Base-by-base conservation (phyloP, 768 basidiomycete genomes). In the Kondoa subrosea region DNA sequence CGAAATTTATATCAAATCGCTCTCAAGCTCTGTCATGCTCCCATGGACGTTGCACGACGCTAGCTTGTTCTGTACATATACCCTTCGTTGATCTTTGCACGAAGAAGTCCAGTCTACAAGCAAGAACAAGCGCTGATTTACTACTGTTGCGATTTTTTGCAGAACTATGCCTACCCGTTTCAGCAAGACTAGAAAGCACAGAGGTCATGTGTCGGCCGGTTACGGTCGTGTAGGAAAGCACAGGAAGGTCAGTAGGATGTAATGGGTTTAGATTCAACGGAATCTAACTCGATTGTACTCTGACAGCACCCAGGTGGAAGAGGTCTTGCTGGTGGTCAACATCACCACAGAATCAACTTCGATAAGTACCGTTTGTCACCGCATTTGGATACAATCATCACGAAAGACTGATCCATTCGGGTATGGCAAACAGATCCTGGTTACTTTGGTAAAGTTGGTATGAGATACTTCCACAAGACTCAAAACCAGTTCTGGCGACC, bases 191-290 rank as follows among this genome's bases (percentile, higher is more conserved):
- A 87, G 93, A 81, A 99, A 99, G 82, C 92, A 95, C 81, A 85
- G 93, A 77, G 93, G 93, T 76, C 92, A 97, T 83, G 92, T 99
- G 76, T 99, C 93, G 74, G 91, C 92, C 78, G 95, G 95, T 82
- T 87, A 97, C 81, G 95, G 95, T 79, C 93, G 95, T 88, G 89
- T 99, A 77, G 95, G 95, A 75, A 97, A 97, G 85, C 95, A 99
- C 85, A 88, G 95, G 80, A 97, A 96, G 65, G 29, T 32, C 34
- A 17, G 62, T 32, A 4, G 3, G 62, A 17, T 8, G n/a, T 17
- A 8, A 40, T n/a, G 8, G 25, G 63, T 25, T 12, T 32, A 14
- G 8, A 21, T 4, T 32, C 21, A 61, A 61, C 17, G 12, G 30
- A 21, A 61, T 30, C 16, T 16, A 16, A 17, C 12, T 16, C 60